Conservation (phyloP, 345 rosid species). For the Salix udensis region DNA sequence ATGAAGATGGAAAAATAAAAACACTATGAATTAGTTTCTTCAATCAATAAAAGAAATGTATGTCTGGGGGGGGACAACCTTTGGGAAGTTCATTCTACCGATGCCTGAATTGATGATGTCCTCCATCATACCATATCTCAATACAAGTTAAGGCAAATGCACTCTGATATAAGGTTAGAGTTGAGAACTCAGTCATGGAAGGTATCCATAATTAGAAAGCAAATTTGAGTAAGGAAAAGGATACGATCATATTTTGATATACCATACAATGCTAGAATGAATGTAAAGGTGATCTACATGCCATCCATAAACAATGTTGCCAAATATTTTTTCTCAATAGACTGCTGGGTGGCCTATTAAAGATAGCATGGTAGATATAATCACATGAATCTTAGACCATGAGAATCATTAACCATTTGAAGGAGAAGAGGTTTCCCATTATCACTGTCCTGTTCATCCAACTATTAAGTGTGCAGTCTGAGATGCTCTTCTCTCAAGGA, state of each 20-base stretch:
- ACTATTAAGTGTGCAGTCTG: conserved; percentile 80
- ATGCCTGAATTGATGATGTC: conserved; percentile 24
- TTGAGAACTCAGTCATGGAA: conserved; percentile 3
- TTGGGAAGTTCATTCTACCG: conserved; percentile 43
- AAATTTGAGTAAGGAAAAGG: conserved; percentile 35
- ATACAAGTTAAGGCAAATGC: conserved; percentile 41
- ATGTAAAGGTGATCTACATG: conserved; percentile 70
- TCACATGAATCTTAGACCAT: conserved; percentile 71
- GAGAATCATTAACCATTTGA: conserved; percentile 74
- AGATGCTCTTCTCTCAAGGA: conserved; percentile 63
- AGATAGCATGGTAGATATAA: conserved; percentile 12
- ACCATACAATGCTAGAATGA: conserved; percentile 88
- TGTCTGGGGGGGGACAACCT: too few relatives aligned
- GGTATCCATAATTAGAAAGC: conserved; percentile 11
- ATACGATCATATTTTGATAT: conserved; percentile 81
- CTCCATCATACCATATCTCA: conserved; percentile 93
- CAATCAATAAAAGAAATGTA: background rate
- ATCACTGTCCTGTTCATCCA: conserved; percentile 82
- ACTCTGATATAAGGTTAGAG: conserved; percentile 1
- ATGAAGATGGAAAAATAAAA: too few relatives aligned
- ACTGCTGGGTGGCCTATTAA: background rate
- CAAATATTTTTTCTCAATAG: background rate
- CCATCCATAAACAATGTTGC: conserved; percentile 22
- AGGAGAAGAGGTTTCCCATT: conserved; percentile 83
- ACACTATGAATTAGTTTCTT: background rate